A percentile compares a stretch with the other conserved stretches of the same genome.
phyloP scores from a whole-genome alignment of 1,284 basidiomycete species.

The Ganoderma sp. region DNA sequence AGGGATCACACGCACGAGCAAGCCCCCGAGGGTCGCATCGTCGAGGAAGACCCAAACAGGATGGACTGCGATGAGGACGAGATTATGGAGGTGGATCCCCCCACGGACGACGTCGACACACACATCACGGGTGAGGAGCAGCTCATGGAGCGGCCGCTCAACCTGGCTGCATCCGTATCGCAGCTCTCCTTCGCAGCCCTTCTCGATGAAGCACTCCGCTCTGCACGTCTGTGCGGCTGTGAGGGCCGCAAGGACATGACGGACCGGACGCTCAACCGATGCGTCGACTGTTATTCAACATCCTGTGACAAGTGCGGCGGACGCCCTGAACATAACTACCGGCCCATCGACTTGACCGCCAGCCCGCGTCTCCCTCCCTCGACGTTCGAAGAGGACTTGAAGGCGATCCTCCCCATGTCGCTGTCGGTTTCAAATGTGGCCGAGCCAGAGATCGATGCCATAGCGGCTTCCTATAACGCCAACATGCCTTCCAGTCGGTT shows the following conservation, averaged over 20 bases:
- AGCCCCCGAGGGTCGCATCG: slow-evolving; percentile 51
- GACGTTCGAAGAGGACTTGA: slow-evolving; percentile 77
- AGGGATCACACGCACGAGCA: slow-evolving; percentile 68
- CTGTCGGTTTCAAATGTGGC: slow-evolving; percentile 66
- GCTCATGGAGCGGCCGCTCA: slow-evolving; percentile 65
- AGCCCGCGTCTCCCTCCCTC: slow-evolving; percentile 70
- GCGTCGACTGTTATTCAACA: slow-evolving; percentile 78
- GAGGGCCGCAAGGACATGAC: slow-evolving; percentile 88
- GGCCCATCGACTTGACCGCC: slow-evolving; percentile 54
- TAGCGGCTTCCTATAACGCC: slow-evolving; percentile 53
- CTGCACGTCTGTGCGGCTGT: slow-evolving; percentile 84
- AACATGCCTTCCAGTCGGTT: slow-evolving; percentile 61
- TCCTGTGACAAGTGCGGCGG: slow-evolving; percentile 89
- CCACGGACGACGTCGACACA: slow-evolving; percentile 55
- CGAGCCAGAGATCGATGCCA: slow-evolving; percentile 55
- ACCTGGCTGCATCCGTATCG: slow-evolving; percentile 65
- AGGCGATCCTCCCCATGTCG: slow-evolving; percentile 88
- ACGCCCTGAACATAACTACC: slow-evolving; percentile 85
- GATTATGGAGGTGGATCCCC: slow-evolving; percentile 32
- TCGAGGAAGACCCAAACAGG: slow-evolving; percentile 37
- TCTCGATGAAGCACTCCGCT: slow-evolving; percentile 71
- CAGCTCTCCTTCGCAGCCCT: slow-evolving; percentile 60
- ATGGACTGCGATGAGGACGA: slow-evolving; percentile 37
- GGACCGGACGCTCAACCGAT: slow-evolving; percentile 70
- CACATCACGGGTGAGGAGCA: slow-evolving; percentile 75